Percentiles rank a stretch among this genome's conserved stretches.
Evolutionary conservation across 371 early-diverging fungal species (phyloP).

Genomic region (Blyttiomyces sp.): DNA sequence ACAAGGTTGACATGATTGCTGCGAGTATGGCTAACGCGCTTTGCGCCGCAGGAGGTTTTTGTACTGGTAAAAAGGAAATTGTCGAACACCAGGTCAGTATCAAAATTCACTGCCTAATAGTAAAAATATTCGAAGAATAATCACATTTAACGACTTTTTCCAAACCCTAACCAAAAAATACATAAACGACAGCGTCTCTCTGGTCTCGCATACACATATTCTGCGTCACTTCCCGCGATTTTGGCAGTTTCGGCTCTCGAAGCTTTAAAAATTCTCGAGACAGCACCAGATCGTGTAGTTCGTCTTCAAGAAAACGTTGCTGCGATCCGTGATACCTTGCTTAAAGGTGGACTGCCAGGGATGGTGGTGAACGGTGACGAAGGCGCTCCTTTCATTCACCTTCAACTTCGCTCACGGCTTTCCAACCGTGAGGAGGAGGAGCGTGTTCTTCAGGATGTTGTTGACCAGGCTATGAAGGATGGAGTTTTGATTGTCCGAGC

Average conservation of each 20-base stretch:
- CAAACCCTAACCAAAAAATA: not conserved
- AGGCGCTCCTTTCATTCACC: constrained; percentile 27
- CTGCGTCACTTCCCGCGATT: constrained; percentile 98
- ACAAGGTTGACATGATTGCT: constrained; percentile 90
- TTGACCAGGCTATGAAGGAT: constrained; percentile 73
- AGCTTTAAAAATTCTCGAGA: constrained; percentile 69
- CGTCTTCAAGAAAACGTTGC: constrained; percentile 43
- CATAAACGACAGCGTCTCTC: constrained; percentile 68
- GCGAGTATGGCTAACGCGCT: constrained; percentile 88
- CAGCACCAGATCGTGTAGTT: constrained; percentile 18
- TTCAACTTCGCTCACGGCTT: constrained; percentile 22
- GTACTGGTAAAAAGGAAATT: constrained; percentile 81
- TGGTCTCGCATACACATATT: constrained; percentile 94
- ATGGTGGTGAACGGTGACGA: constrained; percentile 45
- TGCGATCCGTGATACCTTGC: constrained; percentile 41
- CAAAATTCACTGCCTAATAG: not conserved
- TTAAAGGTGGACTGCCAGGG: constrained; percentile 17
- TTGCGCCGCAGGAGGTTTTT: constrained; percentile 94
- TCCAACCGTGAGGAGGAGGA: constrained; percentile 53
- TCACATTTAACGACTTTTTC: not conserved
- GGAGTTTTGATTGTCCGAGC: constrained; percentile 82
- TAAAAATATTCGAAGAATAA: not conserved
- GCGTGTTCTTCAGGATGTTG: constrained; percentile 73
- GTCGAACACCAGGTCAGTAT: constrained; percentile 76
- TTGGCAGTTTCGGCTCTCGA: constrained; percentile 87